Base-by-base conservation (phyloP, 805 yeast species). In the Pachysolen tannophilus region DNA sequence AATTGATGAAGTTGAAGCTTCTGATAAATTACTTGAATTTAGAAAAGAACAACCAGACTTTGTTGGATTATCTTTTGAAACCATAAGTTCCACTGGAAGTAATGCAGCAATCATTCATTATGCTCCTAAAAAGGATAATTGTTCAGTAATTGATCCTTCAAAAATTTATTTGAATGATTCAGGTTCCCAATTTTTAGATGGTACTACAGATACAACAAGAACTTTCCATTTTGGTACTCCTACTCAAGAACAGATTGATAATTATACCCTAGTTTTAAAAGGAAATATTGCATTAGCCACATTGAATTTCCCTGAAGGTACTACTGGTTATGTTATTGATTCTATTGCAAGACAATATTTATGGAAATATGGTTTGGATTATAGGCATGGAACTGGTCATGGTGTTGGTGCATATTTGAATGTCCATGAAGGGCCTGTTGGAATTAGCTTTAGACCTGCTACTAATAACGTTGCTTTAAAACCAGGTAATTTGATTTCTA, bases 101-200 rank as follows among this genome's bases (percentile, higher is more conserved):
- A 82, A 82, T 52, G 83, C 85, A 7, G 83, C 92, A 2, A 63
- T 82, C 20, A 79, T 83, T 41, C 94, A 83, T 53, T 83, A 83
- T 52, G 60, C 75, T 28, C 92, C 94, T 4, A 46, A 52, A 9
- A 51, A 55, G 33, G 60, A 60, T 5, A 49, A 54, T 8, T 63
- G 69, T 39, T 46, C 71, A 6, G 54, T 66, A 7, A 73, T 75
- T 29, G 69, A 74, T 43, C 79, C 78, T 6, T 56, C 60, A 26
- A 65, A 70, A 32, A 58, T 74, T 16, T 75, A 73, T 49, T 59
- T 75, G 29, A 63, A 69, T 47, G 82, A 75, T 49, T 67, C 78
- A 3, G 82, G 82, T 6, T 63, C 76, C 9, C 82, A 75, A 44
- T 75, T 69, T 44, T 59, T 72, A 38, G 79, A 75, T 23, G 26